Evolutionary conservation across 2,329 filamentous ascomycete species (phyloP), one percentile per base, ranked within the genome.

Genomic region (Colletotrichum cuscutae): DNA sequence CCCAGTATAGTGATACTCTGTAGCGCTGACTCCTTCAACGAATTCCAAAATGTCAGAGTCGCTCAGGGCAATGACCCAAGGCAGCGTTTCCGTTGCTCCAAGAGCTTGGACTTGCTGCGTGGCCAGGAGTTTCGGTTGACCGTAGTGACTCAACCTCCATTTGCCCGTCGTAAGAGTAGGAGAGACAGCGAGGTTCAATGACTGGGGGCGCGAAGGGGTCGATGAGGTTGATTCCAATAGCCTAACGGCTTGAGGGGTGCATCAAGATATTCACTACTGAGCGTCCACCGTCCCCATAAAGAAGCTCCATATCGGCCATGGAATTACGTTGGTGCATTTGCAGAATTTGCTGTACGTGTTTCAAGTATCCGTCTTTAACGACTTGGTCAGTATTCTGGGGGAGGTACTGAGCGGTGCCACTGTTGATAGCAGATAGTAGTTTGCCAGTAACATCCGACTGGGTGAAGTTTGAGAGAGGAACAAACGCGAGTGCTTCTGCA

Each of bases 181-280:
- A 71, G 1, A 71, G 46, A 49, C 68, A 75, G 3, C 66, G 67
- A 3, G 73, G 73, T 5, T 75, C 56, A 7, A 73, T 64, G 0
- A 12, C n/a, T 0, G 73, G 73, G 1, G 77, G 76, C 4, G 71
- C 76, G 6, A 78, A 76, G 5, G 82, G 81, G 73, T 84, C 77
- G 0, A 76, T 75, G 0, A 78, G 75, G 75, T 82, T 79, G 49
- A 85, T 81, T 28, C 77, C 79, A 61, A 85, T 80, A 11, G 80
- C 81, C 28, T 84, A 84, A 19, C 83, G 79, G 65, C 80, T 82
- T 28, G 84, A 77, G 1, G 83, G 83, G 69, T 84, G 82, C 69
- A 81, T 77, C 42, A 81, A 26, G 60, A 81, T 80, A 24, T 84
- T 78, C 4, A 77, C 37, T 77, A 74, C 22, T 75, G 72, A 76